Evolutionary conservation across 805 yeast genomes (phyloP), one percentile per base, ranked within the genome.

Genomic region (Starmerella tilneyi): DNA sequence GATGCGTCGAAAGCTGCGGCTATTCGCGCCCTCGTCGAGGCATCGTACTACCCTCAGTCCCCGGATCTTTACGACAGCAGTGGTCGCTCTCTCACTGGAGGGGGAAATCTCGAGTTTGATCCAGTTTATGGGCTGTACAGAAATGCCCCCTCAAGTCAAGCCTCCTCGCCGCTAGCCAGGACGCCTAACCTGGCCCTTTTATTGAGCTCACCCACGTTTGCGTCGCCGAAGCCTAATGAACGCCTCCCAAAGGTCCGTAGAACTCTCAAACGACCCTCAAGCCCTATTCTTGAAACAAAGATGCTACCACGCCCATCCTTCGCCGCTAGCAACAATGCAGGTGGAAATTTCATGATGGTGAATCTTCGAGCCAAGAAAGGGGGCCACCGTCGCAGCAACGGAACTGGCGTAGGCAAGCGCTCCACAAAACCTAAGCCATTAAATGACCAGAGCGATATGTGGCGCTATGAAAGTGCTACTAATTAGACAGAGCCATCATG

Each of bases 311-410:
- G 38, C 20, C 38, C 38, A 5, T 21, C 38, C 4, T 34, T 34
- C n/a, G 38, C 38, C 11, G 6, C 27, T 13, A 34, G 27, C 19
- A n/a, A 19, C n/a, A 19, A 2, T 13, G 17, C 38, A 5, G 38
- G 38, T 6, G 38, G 38, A 4, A 34, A 27, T 27, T 34, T 34
- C 22, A 34, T 34, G 38, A 34, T 34, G 38, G 38, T 34, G 20
- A 34, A 34, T 13, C 38, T 34, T 7, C 38, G 38, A 12, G 12
- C 19, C 19, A 34, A 34, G 19, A 34, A 34, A n/a, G 27, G 27
- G 5, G 38, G 17, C 20, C 38, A 34, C 27, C 21, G 19, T 17
- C 21, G 15, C 9, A 34, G 19, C 19, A 2, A 17, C 27, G n/a
- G 11, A 7, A 12, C 23, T 7, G 38, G 38, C 6, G 38, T 34